Base-by-base conservation (phyloP, 352 stramenopile species). In the Plasmopara viticola region DNA sequence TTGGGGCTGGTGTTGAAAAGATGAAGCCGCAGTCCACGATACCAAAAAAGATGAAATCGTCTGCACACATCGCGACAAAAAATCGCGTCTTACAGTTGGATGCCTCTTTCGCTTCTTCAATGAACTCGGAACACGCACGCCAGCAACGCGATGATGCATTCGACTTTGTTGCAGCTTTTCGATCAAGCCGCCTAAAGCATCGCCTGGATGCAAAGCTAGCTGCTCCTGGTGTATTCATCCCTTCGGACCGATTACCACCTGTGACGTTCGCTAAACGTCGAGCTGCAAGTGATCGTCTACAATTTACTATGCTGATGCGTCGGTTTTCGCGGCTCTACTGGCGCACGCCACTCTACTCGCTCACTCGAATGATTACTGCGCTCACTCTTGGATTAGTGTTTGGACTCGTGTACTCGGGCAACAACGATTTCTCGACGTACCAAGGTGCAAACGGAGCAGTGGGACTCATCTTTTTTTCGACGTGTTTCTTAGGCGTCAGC, bases 261-360 rank as follows among this genome's bases (percentile, higher is more conserved):
- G 52, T 78, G 9, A 57, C 48, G 37, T 74, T 70, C 38, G 46
- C 57, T 37, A 44, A 61, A 14, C 70, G 62, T 44, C 54, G 53
- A 34, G 68, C 68, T 33, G 62, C 68, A 9, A 69, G 58, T 17
- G 43, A 66, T 53, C 44, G 56, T 12, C 6, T 62, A 17, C 55
- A 84, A 55, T 48, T 86, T 29, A 18, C 53, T 55, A 63, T 78
- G 58, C 43, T 94, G 14, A 67, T 84, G 40, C 57, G 68, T 25
- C 66, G 79, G 9, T 86, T 86, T 33, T 57, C 67, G 25, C 77
- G 56, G 40, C 73, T 88, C 34, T 96, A 97, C 56, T 96, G 80
- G 80, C 75, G 90, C 20, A 90, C 75, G 9, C 86, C 87, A 37
- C 68, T 73, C 49, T 97, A 97, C 66, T 95, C 80, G 18, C 55